Base-by-base conservation (phyloP, 1,284 basidiomycete species). In the Mycena sp. region DNA sequence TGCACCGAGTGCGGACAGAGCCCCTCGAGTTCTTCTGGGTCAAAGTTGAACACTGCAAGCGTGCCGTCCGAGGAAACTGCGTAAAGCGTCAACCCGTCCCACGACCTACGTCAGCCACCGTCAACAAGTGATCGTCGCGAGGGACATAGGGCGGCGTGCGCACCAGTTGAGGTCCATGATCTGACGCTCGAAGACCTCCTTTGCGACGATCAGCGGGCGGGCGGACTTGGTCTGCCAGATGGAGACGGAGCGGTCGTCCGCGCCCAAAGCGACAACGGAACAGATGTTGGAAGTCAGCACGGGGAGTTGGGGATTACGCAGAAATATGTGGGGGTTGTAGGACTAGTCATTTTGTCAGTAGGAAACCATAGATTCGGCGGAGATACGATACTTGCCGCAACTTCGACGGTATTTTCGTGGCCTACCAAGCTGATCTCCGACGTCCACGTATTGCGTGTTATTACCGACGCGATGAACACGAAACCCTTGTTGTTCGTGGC, bases 401-500 rank as follows among this genome's bases (percentile, higher is more conserved):
- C 96, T 83, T 98, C 94, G n/a, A 99, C 94, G 0, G 96, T 97
- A 78, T 99, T 98, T 80, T 97, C 96, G 79, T 99, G 97, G 0
- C 97, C 97, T 55, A 99, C 97, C 65, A 99, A 87, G 74, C 94
- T 96, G 65, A 97, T 96, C 71, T 96, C 94, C 9, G 93, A 93
- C 3, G 90, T 91, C 96, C 96, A 98, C 8, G 90, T 87, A 62
- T 92, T 91, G 41, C 97, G 87, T 8, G 95, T 93, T 74, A 99
- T 96, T 37, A 99, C 96, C 14, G 96, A 96, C 3, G 97, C 96
- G 62, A 98, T 97, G 80, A 99, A 99, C 10, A 99, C 96, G 67
- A 96, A 97, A 4, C 96, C 96, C 74, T 93, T 91, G 77, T 94
- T 94, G 80, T 98, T 99, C 76, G 97, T 99, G 4, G 97, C 96